Conservation (phyloP, 2,329 filamentous ascomycete genomes). For the Leptoxyphium fumago region DNA sequence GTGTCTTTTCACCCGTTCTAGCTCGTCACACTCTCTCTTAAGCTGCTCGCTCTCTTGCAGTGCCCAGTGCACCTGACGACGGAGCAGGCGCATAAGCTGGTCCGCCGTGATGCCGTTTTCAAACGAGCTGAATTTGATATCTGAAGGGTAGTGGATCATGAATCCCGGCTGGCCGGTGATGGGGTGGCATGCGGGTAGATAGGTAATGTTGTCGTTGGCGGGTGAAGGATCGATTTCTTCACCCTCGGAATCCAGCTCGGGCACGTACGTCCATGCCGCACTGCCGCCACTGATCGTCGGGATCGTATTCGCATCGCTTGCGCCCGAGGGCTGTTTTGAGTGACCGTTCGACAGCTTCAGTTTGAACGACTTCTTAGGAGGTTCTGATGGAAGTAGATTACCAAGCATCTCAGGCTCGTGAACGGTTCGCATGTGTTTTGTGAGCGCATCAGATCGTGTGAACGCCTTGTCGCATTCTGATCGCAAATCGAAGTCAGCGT, state of each 20-base stretch:
- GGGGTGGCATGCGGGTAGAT: conserved; percentile 43
- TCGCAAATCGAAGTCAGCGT: conserved; percentile 4
- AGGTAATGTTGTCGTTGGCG: conserved; percentile 42
- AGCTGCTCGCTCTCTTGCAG: conserved; percentile 51
- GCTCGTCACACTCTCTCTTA: conserved; percentile 47
- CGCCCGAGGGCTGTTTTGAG: conserved; percentile 11
- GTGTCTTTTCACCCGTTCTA: conserved; percentile 51
- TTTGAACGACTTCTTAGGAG: conserved; percentile 26
- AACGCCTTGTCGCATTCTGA: conserved; percentile 94
- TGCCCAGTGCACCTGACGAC: conserved; percentile 58
- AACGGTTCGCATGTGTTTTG: conserved; percentile 97
- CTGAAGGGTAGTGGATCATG: conserved; percentile 38
- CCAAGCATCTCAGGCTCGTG: conserved; percentile 83
- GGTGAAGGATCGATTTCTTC: conserved; percentile 18
- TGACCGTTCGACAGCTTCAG: conserved; percentile 26
- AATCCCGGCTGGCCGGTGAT: conserved; percentile 38
- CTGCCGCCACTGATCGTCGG: neutral
- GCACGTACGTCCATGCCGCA: neutral
- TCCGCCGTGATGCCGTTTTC: conserved; percentile 54
- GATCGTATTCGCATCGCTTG: conserved; percentile 10
- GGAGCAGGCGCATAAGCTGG: conserved; percentile 47
- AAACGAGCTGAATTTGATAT: conserved; percentile 46
- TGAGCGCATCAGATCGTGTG: conserved; percentile 84
- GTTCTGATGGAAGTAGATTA: conserved; percentile 26
- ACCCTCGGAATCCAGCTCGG: conserved; percentile 7